Evolutionary conservation across 1,284 basidiomycete genomes (phyloP), one percentile per base, ranked within the genome.

Genomic region (Coniferiporia weirii): DNA sequence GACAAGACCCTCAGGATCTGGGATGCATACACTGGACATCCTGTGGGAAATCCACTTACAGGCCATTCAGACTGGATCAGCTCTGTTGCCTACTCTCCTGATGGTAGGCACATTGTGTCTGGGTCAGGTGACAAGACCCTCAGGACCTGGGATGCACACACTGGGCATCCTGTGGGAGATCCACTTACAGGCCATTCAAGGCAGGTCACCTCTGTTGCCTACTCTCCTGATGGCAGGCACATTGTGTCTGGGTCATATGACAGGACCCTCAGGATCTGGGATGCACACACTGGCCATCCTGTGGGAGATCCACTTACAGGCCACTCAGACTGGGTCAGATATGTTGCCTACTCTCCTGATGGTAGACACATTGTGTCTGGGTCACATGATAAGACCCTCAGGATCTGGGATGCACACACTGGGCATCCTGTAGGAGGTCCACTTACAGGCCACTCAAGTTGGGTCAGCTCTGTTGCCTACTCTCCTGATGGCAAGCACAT

Each of bases 331-430:
- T 19, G 54, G n/a, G 50, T 61, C 38, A 45, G n/a, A 1, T 54
- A 35, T 59, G 60, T 61, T 35, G 47, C 52, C 20, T 61, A 56
- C 45, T 55, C 58, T 17, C 59, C 59, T 19, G 61, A 61, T 60
- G 58, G 55, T 27, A 27, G 27, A 5, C 27, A 27, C 27, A 27
- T 27, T 27, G 27, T 27, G 27, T 27, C 27, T 27, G 27, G 27
- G 27, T 27, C 27, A 27, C 5, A 5, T 2, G 27, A 27, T 5
- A 27, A 27, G 3, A 27, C 27, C 27, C 27, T 27, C 27, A 27
- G 27, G 27, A 27, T 27, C 27, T 27, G 27, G 27, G 27, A 27
- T 27, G 27, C 27, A 27, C 27, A 27, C 27, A 69, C 71, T 60
- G 43, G 13, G 17, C 3, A 15, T 20, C 7, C 22, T 7, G 20